Base-by-base conservation (phyloP, 202 grass and related monocot species). In the Setaria italica region DNA sequence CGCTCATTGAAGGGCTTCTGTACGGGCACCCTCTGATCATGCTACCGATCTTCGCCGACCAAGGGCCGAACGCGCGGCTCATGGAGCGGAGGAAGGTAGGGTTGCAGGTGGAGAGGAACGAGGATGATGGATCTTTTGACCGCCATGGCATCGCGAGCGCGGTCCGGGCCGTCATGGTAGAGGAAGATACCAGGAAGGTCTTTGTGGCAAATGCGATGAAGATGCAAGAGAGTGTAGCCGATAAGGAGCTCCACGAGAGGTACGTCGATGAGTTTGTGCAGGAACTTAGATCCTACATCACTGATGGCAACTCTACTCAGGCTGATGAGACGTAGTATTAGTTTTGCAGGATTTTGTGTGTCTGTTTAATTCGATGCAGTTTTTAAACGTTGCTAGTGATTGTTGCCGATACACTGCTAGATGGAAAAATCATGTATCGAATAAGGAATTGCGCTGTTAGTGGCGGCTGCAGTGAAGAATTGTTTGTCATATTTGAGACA, bases 21-120 rank as follows among this genome's bases (percentile, higher is more conserved):
- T 41, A 16, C 25, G 83, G 83, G n/a, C 63, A 30, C 62, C 71
- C 82, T 4, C 81, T 83, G 3, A 42, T 83, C 53, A 46, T 83
- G 69, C 54, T 83, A 21, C 81, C 82, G 1, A 62, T 84, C n/a
- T 5, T 7, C 56, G 15, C 4, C 7, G 70, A 84, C 70, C 81
- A 76, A 50, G 59, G 72, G 6, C 25, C 72, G 1, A 76, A 84
- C 1, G 60, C 72, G 4, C 46, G 82, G 2, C 29, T 34, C 32
- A 84, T 84, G 82, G 72, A 29, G 11, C 48, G 39, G 43, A 84
- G 19, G 72, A 62, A 66, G 46, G 57, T 84, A 0, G 82, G 82
- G 0, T 6, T 84, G 82, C 45, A 34, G 74, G 84, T 85, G 65
- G 16, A 65, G 0, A 58, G 75, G 42, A 55, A 86, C 3, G 84